Base-by-base conservation (phyloP, 257 asterid species). In the Orobanche coerulescens region DNA sequence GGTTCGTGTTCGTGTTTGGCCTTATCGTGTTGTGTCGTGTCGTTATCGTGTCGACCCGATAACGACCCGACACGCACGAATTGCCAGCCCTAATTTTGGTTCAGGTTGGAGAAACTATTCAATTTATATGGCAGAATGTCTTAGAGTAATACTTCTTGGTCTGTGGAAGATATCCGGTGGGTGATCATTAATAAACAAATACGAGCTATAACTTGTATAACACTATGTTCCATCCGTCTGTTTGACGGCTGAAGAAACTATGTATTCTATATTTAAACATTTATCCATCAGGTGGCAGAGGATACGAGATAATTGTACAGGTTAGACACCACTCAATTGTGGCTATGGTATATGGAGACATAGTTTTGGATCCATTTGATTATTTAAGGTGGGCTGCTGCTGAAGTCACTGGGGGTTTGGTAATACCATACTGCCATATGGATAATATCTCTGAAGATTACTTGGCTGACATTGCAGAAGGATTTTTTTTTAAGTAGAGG, bases 81-180 rank as follows among this genome's bases (percentile, higher is more conserved):
- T n/a, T n/a, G n/a, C n/a, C n/a, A n/a, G n/a, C n/a, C n/a, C n/a
- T n/a, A n/a, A n/a, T n/a, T n/a, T n/a, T n/a, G 44, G 40, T 8
- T 18, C 22, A 31, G 58, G 28, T 33, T 62, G 33, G 52, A 48
- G 71, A 57, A 52, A 49, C 22, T 63, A 50, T 63, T 6, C 24
- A 12, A 15, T 55, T 48, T 56, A 56, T 66, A 16, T 24, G 26
- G 14, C 66, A 7, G 33, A 16, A 1, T 47, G 36, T 56, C 43
- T 44, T 44, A 13, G 46, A 49, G 62, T 57, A 13, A 15, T 51
- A 53, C 19, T 50, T 12, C 14, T 34, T 15, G 34, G 2, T 13
- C 18, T 19, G 19, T 28, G 61, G 18, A 37, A 33, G 46, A 13
- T 19, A 46, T 18, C 24, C 18, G 52, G 13, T 1, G 12, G 52